Base-by-base conservation (phyloP, 805 yeast genomes). In the Yamadazyma olivae region DNA sequence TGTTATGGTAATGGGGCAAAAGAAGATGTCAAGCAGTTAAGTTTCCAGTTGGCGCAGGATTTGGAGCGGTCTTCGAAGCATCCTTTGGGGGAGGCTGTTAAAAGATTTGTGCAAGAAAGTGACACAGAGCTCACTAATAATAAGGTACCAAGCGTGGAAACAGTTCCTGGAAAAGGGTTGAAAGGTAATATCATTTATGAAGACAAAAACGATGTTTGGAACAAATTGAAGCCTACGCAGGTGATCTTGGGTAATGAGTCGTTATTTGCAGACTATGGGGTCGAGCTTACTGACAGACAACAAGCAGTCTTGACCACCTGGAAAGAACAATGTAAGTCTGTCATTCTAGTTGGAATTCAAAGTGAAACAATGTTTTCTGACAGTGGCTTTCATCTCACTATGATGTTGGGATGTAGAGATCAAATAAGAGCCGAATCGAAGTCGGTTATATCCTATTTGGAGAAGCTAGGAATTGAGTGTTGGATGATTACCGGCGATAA, bases 401-500 rank as follows among this genome's bases (percentile, higher is more conserved):
- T 77, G 25, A 57, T 76, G 38, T 44, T 79, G 42, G 83, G 77
- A 3, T 78, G 80, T 22, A 70, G 85, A 31, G 91, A 84, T 51
- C 71, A 73, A 36, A 52, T 77, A 5, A 54, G 83, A 43, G 66
- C 72, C 0, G 93, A 84, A 50, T 67, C 88, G 2, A 64, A 61
- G 23, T 47, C 48, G 15, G 82, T 82, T 0, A 64, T 83, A 14
- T 35, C 44, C 14, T 50, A 41, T 27, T 51, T 66, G 5, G 53
- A 56, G 18, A 58, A 59, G 5, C 52, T 77, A 9, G 70, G 72
- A 5, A 73, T 83, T 14, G 71, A 72, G 16, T 73, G 83, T 33
- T 83, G 83, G 79, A 81, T 83, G 85, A 77, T 84, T 27, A 77
- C 88, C 3, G 93, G 93, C 15, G 93, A 84, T 53, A 82, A 81